Base-by-base conservation (phyloP, 1,284 basidiomycete species). In the Ceratobasidium sp. region DNA sequence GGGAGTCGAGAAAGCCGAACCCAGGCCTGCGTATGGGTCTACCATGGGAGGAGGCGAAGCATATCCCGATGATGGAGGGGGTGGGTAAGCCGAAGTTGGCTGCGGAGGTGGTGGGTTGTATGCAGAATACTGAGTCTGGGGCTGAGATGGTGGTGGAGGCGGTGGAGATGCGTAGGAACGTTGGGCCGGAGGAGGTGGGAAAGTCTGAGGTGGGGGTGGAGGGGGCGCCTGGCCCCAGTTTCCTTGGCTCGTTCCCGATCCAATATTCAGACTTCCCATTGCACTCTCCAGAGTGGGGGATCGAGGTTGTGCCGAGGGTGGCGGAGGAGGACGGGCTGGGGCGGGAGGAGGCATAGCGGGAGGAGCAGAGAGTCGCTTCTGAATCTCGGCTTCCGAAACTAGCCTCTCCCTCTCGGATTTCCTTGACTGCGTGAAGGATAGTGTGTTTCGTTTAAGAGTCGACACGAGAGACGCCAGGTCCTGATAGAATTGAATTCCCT, bases 401-500 rank as follows among this genome's bases (percentile, higher is more conserved):
- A 96, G 77, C 15, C 82, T 81, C 49, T 91, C 87, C 15, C 94
- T 84, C 77, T 98, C 94, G 0, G 80, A 77, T n/a, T 82, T 85
- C 31, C 96, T 84, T 22, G 83, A 81, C 0, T 82, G 79, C 2
- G 92, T 82, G 74, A 90, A 97, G 0, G 81, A 78, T 56, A 83
- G 85, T 1, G 87, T 86, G 72, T 88, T 88, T 5, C 83, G 79
- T 60, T 83, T 82, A 6, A 98, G 83, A 7, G 82, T 84, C 0
- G 80, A 77, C 1, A 88, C 83, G 32, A 96, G 79, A 42, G 87
- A 86, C 0, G 83, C 85, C n/a, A 98, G 82, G 72, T 96, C 92
- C 4, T 82, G 83, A 78, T 98, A 98, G 79, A 97, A 99, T 55
- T 89, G 87, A 2, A 93, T 80, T 0, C 94, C 96, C 77, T 95